phyloP scores from a whole-genome alignment of 2,329 filamentous ascomycete genomes.

The Verticillium nubilum region DNA sequence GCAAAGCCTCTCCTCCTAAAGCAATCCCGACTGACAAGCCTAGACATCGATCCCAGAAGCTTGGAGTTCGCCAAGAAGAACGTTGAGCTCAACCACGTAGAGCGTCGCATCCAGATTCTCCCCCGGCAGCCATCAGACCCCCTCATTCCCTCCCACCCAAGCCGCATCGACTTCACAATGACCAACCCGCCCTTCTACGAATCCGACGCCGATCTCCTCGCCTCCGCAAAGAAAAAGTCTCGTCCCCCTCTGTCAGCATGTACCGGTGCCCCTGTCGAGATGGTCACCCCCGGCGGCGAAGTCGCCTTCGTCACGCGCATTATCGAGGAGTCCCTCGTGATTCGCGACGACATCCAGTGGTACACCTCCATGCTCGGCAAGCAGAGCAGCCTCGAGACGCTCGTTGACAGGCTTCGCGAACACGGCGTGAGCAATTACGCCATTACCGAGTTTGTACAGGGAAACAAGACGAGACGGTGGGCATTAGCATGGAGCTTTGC shows the following conservation, averaged over 20 bases:
- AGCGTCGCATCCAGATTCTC: slow-evolving; percentile 59
- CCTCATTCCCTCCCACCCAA: slow-evolving; percentile 59
- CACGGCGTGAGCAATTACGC: slow-evolving; percentile 70
- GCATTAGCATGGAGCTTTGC: slow-evolving; percentile 83
- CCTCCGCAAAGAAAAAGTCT: slow-evolving; percentile 60
- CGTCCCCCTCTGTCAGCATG: slow-evolving; percentile 64
- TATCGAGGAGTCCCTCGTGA: slow-evolving; percentile 59
- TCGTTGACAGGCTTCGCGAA: slow-evolving; percentile 54
- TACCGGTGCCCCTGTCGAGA: slow-evolving; percentile 76
- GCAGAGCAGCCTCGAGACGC: slow-evolving; percentile 57
- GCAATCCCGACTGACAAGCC: slow-evolving; percentile 1
- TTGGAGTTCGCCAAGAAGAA: slow-evolving; percentile 63
- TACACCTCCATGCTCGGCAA: slow-evolving; percentile 91
- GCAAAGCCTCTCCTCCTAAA: background rate
- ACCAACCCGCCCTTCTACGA: slow-evolving; percentile 93
- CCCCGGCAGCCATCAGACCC: slow-evolving; percentile 42
- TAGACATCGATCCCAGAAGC: slow-evolving; percentile 71
- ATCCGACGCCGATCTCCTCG: slow-evolving; percentile 63
- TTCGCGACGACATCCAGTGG: slow-evolving; percentile 67
- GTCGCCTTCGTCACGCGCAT: slow-evolving; percentile 67
- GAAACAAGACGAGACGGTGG: slow-evolving; percentile 76
- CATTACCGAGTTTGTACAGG: slow-evolving; percentile 73
- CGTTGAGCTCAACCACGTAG: slow-evolving; percentile 58
- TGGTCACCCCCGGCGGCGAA: slow-evolving; percentile 79
- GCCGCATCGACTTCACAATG: slow-evolving; percentile 73